Evolutionary conservation across 139 green algal species (phyloP).

Genomic region (Chlamydomonas applanata): DNA sequence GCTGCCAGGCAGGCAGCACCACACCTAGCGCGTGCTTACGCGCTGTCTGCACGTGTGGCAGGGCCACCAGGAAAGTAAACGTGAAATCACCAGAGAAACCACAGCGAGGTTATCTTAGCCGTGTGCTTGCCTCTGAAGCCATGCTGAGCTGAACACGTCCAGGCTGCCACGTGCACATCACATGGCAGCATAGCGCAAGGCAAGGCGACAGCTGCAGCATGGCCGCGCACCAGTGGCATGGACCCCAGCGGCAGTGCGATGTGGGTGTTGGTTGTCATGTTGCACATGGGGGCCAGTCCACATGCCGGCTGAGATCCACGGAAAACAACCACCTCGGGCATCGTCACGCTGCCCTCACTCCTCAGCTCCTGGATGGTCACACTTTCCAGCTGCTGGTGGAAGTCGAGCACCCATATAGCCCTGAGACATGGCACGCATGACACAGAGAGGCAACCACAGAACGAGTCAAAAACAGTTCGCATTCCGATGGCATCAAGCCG

Average conservation of each 20-base stretch:
- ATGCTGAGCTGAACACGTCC: neutral
- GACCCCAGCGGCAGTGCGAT: slow-evolving; percentile 25
- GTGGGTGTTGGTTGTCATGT: slow-evolving; percentile 31
- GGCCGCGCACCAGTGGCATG: slow-evolving; percentile 33
- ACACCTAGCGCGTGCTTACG: slow-evolving; percentile 15
- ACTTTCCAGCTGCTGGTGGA: slow-evolving; percentile 20
- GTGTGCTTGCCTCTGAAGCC: neutral
- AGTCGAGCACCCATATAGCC: slow-evolving; percentile 23
- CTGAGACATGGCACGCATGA: neutral
- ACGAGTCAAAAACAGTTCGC: too few species aligned
- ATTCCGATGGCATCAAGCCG: too few species aligned
- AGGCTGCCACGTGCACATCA: too few species aligned
- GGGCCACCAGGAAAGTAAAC: neutral
- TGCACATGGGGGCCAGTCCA: slow-evolving; percentile 28
- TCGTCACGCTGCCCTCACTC: neutral
- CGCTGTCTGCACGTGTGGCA: slow-evolving; percentile 3
- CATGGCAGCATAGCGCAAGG: too few species aligned
- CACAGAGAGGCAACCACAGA: too few species aligned
- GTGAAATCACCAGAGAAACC: too few species aligned
- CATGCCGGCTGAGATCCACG: slow-evolving; percentile 15
- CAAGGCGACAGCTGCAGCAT: too few species aligned
- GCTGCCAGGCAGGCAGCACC: slow-evolving; percentile 35
- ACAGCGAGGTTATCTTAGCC: neutral
- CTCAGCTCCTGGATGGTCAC: slow-evolving; percentile 31
- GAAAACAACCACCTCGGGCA: slow-evolving; percentile 33